Base-by-base conservation (phyloP, 257 asterid genomes). In the Rehmannia glutinosa region DNA sequence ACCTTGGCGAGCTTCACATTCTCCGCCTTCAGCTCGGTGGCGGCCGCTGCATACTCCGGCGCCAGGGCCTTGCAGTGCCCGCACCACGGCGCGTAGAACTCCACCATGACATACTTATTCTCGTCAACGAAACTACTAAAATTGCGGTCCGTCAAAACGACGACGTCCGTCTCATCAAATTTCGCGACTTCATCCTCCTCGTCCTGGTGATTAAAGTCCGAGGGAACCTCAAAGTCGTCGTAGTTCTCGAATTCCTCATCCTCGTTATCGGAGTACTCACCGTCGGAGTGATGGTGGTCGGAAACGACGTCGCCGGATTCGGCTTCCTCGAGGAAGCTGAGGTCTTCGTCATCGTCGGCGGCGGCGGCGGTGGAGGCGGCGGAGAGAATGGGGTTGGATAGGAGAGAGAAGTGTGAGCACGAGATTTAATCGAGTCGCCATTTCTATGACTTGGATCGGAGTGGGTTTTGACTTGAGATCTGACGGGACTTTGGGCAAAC, bases 41-140 rank as follows among this genome's bases (percentile, higher is more conserved):
- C 99, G 9, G 96, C 99, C 19, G 96, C 96, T 2, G 99, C 99
- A 53, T 84, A 93, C 81, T 93, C 99, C 78, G 97, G 99, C 33
- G 95, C 86, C 70, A 93, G 78, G 21, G 83, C 66, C 84, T 84
- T 77, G 75, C 99, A 93, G 68, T 93, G 99, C 2, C 97, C 96
- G 63, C 99, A 93, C 99, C 99, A 93, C 36, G 97, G 96, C 28
- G 99, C 97, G 47, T 90, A 93, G 54, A 93, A 93, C 68, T 93
- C 99, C 75, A 90, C 96, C 99, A 93, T 79, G 25, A 88, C 99
- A 64, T 88, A 78, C 85, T 80, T 90, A 64, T 88, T 86, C 12
- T 77, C 84, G 7, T 68, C 86, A 1, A 93, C 71, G 64, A 90
- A 86, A 12, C 77, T 81, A 56, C 87, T 90, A 50, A 93, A 90